Conservation (phyloP, 331 rosid species). For the Rosa hybrid region DNA sequence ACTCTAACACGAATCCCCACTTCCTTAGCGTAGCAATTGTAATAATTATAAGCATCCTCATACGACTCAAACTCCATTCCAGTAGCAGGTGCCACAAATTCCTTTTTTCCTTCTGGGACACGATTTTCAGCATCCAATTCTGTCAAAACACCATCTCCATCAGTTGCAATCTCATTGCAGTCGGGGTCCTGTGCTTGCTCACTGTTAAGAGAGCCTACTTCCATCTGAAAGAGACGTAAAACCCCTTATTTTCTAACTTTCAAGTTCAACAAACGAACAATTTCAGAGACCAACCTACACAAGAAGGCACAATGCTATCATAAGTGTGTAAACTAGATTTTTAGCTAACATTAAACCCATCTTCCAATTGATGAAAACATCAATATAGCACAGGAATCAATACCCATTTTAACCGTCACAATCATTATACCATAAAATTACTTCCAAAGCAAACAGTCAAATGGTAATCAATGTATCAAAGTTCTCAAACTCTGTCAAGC, state of each 20-base stretch:
- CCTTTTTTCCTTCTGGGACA: slow-evolving; percentile 56
- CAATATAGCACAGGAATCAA: not conserved
- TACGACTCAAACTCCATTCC: slow-evolving; percentile 98
- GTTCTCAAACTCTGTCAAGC: not conserved
- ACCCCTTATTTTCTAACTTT: slow-evolving; percentile 1
- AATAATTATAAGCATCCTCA: slow-evolving; percentile 92
- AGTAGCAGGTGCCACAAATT: slow-evolving; percentile 76
- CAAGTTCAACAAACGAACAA: not conserved
- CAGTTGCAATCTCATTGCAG: slow-evolving; percentile 53
- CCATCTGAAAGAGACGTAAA: slow-evolving; percentile 56
- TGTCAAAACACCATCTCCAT: slow-evolving; percentile 39
- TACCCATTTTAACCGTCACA: not conserved
- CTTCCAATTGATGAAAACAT: not conserved
- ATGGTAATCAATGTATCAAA: not conserved
- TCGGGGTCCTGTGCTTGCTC: slow-evolving; percentile 54
- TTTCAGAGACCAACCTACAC: not conserved
- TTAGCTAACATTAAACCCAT: not conserved
- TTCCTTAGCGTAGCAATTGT: slow-evolving; percentile 89
- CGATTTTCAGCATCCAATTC: slow-evolving; percentile 59
- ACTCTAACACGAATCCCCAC: slow-evolving; percentile 94
- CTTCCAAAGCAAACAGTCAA: not conserved
- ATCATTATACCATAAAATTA: too few relatives aligned
- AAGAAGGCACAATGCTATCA: not conserved
- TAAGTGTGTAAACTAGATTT: not conserved
- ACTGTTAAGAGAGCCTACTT: slow-evolving; percentile 47